These are phyloP conservation scores for Arthrobotrys pseudoclavata DNA, from an alignment of 2,329 filamentous ascomycete species.

Conservation along the genomic window DNA sequence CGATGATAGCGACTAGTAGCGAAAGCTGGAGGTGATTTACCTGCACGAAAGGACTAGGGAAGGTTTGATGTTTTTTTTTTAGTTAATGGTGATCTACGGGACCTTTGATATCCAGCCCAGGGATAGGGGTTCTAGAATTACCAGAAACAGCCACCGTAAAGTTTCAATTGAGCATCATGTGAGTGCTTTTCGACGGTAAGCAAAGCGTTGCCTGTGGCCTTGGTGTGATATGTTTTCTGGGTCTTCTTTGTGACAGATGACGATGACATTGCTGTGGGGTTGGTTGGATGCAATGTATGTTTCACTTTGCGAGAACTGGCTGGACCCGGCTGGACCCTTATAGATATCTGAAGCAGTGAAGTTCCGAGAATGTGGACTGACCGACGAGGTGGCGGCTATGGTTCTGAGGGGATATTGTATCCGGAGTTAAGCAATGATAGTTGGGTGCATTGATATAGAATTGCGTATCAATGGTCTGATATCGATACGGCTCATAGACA, in stretches of 20 bases:
- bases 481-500: not conserved
- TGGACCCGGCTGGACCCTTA: constrained; percentile 23
- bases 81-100: constrained; percentile 20
- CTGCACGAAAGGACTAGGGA: constrained; percentile 50
- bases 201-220: constrained; percentile 78
- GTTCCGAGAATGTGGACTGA: constrained; percentile 20
- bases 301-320: constrained; percentile 24
- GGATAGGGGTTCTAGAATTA: constrained; percentile 66
- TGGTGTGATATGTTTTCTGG: constrained; percentile 79
- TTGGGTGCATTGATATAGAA: constrained; percentile 9
- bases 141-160: constrained; percentile 89
- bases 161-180: constrained; percentile 78
- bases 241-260: constrained; percentile 32
- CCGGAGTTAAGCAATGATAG: constrained; percentile 20
- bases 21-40: constrained; percentile 31
- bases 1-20: constrained; percentile 26
- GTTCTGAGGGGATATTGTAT: constrained; percentile 12
- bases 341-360: constrained; percentile 13
- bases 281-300: constrained; percentile 28
- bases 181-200: constrained; percentile 78
- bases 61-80: constrained; percentile 22
- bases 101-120: constrained; percentile 9
- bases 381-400: constrained; percentile 22
- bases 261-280: constrained; percentile 39
- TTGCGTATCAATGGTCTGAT: constrained; percentile 10